Percentiles rank a stretch among this genome's conserved stretches.
Evolutionary conservation across 1,139 yeast species (phyloP).

Genomic region (Yamadazyma sp.): DNA sequence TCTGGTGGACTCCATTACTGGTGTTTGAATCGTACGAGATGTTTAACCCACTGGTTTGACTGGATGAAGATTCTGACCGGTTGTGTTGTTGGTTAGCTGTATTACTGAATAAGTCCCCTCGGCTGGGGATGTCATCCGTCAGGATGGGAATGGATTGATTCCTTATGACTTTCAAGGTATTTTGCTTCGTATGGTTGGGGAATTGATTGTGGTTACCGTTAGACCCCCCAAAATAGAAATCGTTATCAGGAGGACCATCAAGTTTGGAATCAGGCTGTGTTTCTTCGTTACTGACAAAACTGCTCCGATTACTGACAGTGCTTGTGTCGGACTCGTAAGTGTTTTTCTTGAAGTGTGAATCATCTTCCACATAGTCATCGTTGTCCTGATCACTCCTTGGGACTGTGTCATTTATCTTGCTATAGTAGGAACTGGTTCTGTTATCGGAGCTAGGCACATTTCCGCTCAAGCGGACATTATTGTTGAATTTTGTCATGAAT

Average conservation of each 20-base stretch:
- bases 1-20: background rate
- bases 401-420: slow-evolving; percentile 22
- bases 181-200: slow-evolving; percentile 7
- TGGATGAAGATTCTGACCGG: background rate
- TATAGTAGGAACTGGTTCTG: slow-evolving; percentile 34
- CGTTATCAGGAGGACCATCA: background rate
- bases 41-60: slow-evolving; percentile 10
- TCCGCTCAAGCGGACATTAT: slow-evolving; percentile 24
- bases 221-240: slow-evolving; percentile 2
- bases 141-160: slow-evolving; percentile 15
- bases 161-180: slow-evolving; percentile 21
- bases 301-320: slow-evolving; percentile 28
- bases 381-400: slow-evolving; percentile 10
- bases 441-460: slow-evolving; percentile 9
- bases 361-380: slow-evolving; percentile 14
- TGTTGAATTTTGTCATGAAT: slow-evolving; percentile 44
- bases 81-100: slow-evolving; percentile 7
- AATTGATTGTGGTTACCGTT: slow-evolving; percentile 1
- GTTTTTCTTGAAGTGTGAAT: slow-evolving; percentile 10
- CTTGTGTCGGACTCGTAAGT: slow-evolving; percentile 22
- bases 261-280: slow-evolving; percentile 8
- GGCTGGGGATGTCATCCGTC: slow-evolving; percentile 27
- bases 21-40: slow-evolving; percentile 9
- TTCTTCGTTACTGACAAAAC: slow-evolving; percentile 19
- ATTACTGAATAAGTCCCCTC: slow-evolving; percentile 31